These are phyloP conservation scores for Magnolia kwangsiensis DNA, from an alignment of 164 flowering plant species.

Conservation along the genomic window DNA sequence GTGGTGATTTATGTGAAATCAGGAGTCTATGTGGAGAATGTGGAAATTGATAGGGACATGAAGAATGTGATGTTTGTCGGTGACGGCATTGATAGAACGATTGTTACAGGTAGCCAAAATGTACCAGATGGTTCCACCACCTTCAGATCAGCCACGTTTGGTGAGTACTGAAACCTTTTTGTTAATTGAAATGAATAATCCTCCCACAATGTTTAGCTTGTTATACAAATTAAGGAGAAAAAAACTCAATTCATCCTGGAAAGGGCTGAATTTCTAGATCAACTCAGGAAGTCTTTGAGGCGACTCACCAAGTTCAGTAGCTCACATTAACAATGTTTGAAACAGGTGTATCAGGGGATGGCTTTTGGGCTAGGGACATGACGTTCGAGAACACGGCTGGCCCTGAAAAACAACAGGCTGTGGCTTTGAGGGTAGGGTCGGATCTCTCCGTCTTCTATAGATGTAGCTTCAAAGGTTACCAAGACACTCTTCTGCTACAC, in stretches of 20 bases:
- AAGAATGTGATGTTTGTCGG: constrained; percentile 57
- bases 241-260: background rate
- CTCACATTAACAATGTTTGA: background rate
- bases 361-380: constrained; percentile 68
- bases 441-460: constrained; percentile 49
- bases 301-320: too few relatives aligned
- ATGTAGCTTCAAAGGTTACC: constrained; percentile 60
- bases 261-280: too few relatives aligned
- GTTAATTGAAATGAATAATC: background rate
- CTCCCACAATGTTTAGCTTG: too few relatives aligned
- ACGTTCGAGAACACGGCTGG: constrained; percentile 79
- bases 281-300: background rate
- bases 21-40: constrained; percentile 56
- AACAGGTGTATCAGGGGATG: constrained; percentile 56
- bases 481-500: constrained; percentile 57
- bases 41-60: constrained; percentile 35
- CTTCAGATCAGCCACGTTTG: constrained; percentile 63
- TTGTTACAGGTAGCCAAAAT: constrained; percentile 46
- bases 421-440: constrained; percentile 45
- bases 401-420: constrained; percentile 51
- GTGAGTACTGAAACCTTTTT: constrained; percentile 26
- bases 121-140: constrained; percentile 57
- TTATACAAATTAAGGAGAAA: too few relatives aligned
- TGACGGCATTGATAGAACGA: constrained; percentile 56
- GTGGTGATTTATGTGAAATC: constrained; percentile 49